Conservation (phyloP, 805 yeast species). For the Wickerhamia fluorescens region DNA sequence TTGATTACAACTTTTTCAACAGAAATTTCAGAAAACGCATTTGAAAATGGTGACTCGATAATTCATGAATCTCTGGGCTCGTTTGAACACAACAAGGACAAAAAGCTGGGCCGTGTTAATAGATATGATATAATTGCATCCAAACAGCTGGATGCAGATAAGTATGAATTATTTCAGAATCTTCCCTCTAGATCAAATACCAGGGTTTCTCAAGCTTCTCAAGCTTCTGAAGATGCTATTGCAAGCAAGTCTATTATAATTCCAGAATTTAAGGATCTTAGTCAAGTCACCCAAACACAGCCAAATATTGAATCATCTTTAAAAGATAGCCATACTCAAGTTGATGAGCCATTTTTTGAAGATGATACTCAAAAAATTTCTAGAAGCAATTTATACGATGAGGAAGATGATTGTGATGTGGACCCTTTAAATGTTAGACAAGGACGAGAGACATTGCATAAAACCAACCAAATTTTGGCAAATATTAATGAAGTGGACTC, state of each 20-base stretch:
- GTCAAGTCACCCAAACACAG: conserved; percentile 13
- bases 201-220: conserved; percentile 6
- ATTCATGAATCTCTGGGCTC: too few relatives aligned
- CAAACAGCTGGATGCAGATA: too few relatives aligned
- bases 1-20: conserved; percentile 10
- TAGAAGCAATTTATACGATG: conserved; percentile 2
- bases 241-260: conserved; percentile 7
- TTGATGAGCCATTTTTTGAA: neutral
- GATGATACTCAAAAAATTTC: neutral
- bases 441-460: conserved; percentile 17
- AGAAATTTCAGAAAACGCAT: too few relatives aligned
- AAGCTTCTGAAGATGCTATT: conserved; percentile 3
- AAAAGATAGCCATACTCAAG: too few relatives aligned
- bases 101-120: too few relatives aligned
- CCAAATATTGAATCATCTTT: too few relatives aligned
- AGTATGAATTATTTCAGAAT: conserved; percentile 19
- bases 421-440: conserved; percentile 9
- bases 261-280: conserved; percentile 17
- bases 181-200: conserved; percentile 17
- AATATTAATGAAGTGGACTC: conserved; percentile 9
- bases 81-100: too few relatives aligned
- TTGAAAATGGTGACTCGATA: too few relatives aligned
- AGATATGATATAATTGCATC: too few relatives aligned
- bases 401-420: conserved; percentile 15
- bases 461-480: conserved; percentile 5